These are phyloP conservation scores for Polygonum maritimum DNA, from an alignment of 148 eudicot species.

Conservation along the genomic window DNA sequence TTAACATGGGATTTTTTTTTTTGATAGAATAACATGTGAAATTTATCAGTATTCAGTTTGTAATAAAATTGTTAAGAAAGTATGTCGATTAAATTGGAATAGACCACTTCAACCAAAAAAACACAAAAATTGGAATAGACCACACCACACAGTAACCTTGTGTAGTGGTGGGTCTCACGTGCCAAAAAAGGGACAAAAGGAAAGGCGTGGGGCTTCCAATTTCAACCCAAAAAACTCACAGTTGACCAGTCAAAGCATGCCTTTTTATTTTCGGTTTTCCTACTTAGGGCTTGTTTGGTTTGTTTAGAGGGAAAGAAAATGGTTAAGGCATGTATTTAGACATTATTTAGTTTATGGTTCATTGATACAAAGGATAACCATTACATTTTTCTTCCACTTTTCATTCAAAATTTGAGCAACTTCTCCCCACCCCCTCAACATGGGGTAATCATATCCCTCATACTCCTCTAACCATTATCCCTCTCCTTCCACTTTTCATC, in stretches of 20 bases:
- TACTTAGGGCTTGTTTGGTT: no score
- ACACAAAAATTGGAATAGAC: background rate
- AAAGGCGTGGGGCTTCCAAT: conserved; percentile 7
- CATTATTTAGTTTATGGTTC: no score
- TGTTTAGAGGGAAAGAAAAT: no score
- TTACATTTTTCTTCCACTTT: no score
- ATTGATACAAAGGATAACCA: no score
- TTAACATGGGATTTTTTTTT: background rate
- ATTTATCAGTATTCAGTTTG: background rate
- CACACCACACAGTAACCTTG: background rate
- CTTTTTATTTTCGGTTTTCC: background rate
- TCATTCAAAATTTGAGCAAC: no score
- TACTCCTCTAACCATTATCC: no score
- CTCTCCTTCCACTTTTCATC: no score
- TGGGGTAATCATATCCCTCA: no score
- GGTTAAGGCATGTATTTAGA: no score
- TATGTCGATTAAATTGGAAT: background rate
- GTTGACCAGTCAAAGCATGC: conserved; percentile 29
- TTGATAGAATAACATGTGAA: background rate
- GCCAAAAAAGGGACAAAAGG: conserved; percentile 17
- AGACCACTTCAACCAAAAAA: no score
- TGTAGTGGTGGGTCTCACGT: conserved; percentile 17
- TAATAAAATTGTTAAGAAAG: background rate
- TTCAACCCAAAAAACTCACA: background rate
- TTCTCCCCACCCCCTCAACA: no score